phyloP scores from a whole-genome alignment of 331 rosid species.

The Malus hybrid region DNA sequence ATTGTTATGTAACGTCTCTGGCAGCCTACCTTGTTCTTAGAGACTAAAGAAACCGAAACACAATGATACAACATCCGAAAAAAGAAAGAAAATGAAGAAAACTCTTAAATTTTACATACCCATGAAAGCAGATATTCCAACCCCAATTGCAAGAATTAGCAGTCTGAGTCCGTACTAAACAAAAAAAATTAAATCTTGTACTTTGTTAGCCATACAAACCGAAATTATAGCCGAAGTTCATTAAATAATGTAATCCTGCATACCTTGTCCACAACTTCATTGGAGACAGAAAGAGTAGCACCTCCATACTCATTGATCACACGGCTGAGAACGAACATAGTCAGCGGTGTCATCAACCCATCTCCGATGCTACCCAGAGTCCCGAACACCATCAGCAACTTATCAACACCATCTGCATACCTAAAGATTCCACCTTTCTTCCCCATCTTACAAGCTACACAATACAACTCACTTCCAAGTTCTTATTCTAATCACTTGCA shows the following conservation, averaged over 20 bases:
- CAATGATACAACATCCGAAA: not conserved
- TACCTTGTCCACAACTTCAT: constrained; percentile 47
- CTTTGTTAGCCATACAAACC: not conserved
- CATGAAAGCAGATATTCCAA: constrained; percentile 53
- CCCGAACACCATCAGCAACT: constrained; percentile 64
- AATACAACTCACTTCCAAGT: not conserved
- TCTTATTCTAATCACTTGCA: not conserved
- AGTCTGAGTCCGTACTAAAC: constrained; percentile 54
- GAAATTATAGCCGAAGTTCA: not conserved
- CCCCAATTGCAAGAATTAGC: constrained; percentile 46
- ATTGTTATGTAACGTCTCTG: not conserved
- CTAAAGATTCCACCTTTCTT: constrained; percentile 41
- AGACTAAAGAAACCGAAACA: not conserved
- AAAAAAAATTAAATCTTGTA: not conserved
- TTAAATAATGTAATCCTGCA: not conserved
- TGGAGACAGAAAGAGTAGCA: constrained; percentile 20
- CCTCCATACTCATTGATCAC: constrained; percentile 52
- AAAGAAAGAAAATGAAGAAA: not conserved
- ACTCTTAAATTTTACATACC: constrained; percentile 28
- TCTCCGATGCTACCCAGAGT: constrained; percentile 75
- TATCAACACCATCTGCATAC: constrained; percentile 67
- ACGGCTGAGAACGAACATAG: constrained; percentile 65
- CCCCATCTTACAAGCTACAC: constrained; percentile 22
- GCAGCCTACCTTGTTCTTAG: not conserved
- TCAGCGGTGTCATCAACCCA: constrained; percentile 61